Base-by-base conservation (phyloP, 129 eudicot species). In the Lactuca saligna region DNA sequence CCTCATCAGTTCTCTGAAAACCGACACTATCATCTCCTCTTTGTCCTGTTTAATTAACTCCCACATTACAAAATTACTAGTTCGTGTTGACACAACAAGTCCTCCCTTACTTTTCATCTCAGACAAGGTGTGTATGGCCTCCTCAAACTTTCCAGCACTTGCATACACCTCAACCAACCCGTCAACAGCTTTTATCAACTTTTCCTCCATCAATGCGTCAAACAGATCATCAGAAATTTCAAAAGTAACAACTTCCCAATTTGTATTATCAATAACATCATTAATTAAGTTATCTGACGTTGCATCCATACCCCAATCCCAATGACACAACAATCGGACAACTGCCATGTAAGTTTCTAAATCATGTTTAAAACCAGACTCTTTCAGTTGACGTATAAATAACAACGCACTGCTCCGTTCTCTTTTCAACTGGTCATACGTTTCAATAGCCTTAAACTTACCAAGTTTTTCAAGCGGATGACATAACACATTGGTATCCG, bases 31-130 rank as follows among this genome's bases (percentile, higher is more conserved):
- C 77, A 76, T 82, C 41, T 82, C 93, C 44, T 73, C 51, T 55
- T 81, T 82, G 35, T 83, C 90, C 54, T 65, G 29, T 56, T 69
- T 63, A 69, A 85, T 77, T 79, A 85, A 66, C 75, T 81, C 76
- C 49, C 85, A 83, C 73, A 91, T 48, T 20, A 91, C 70, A 80
- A 66, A 88, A 69, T 91, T 88, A 76, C 86, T 85, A 3, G 90
- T 54, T 7, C 66, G 48, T 48, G 85, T 78, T 25, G 71, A 54
- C 3, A 85, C 68, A n/a, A 80, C 71, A 65, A 88, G 56, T 6
- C 87, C 85, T 42, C 71, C 78, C 56, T 87, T 25, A 25, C 29
- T 80, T 41, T 61, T 64, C 9, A 78, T 76, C 38, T 48, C 54
- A 35, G 77, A 85, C 53, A 88, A 63, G 29, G 29, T 25, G 29